These are phyloP conservation scores for Trichoderma atroviride DNA, from an alignment of 2,329 filamentous ascomycete genomes.

Conservation along the genomic window DNA sequence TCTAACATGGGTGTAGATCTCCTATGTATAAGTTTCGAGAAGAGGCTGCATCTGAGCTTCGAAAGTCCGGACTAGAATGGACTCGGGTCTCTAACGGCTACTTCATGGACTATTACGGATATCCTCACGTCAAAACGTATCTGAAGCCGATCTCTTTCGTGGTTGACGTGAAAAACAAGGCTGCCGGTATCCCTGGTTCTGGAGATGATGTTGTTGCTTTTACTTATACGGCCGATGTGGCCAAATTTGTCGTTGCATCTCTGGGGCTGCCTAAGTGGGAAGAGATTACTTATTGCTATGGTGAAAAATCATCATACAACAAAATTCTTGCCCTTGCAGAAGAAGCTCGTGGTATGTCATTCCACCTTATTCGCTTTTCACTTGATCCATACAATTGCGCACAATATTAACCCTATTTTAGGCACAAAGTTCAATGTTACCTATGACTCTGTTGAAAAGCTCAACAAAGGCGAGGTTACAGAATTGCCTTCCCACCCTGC, in stretches of 20 bases:
- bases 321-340: constrained; percentile 3
- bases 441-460: not conserved
- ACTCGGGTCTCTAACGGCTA: constrained; percentile 10
- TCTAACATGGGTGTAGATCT: not conserved
- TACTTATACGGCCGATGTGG: constrained; percentile 11
- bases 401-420: not conserved
- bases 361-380: not conserved
- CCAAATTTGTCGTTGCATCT: constrained; percentile 4
- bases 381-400: fast-evolving
- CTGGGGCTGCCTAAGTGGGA: constrained; percentile 16
- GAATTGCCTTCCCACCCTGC: constrained; percentile 11
- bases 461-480: constrained; percentile 13
- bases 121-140: constrained; percentile 4
- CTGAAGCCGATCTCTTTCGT: constrained; percentile 3
- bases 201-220: constrained; percentile 10
- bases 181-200: constrained; percentile 7
- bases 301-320: constrained; percentile 2
- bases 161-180: constrained; percentile 3
- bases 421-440: constrained; percentile 14
- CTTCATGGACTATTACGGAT: constrained; percentile 21
- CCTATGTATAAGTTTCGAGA: not conserved
- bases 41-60: not conserved
- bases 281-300: constrained; percentile 1
- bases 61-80: constrained; percentile 9
- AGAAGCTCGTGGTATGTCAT: not conserved